phyloP scores from a whole-genome alignment of 495 filamentous ascomycete genomes.

The Astrothelium macrocarpum region DNA sequence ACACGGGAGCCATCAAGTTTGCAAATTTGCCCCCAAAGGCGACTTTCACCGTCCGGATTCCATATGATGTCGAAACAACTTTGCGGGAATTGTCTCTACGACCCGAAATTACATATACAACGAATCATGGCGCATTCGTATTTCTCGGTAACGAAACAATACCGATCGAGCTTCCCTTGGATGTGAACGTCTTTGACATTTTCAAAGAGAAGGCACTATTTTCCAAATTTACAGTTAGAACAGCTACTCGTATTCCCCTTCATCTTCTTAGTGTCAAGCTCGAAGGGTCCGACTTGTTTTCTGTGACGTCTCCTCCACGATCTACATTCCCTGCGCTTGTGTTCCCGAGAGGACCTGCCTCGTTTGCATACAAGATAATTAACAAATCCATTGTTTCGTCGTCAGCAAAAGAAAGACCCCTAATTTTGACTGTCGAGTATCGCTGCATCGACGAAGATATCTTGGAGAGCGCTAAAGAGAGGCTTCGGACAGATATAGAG shows the following conservation, averaged over 20 bases:
- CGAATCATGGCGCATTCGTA: conserved; percentile 58
- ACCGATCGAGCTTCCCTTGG: conserved; percentile 64
- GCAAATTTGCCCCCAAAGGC: conserved; percentile 41
- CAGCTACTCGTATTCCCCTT: conserved; percentile 63
- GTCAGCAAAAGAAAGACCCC: conserved; percentile 28
- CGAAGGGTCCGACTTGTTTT: conserved; percentile 56
- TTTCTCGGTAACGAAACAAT: conserved; percentile 57
- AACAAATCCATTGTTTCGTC: conserved; percentile 16
- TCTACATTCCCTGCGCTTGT: conserved; percentile 47
- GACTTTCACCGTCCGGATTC: conserved; percentile 53
- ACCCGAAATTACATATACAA: conserved; percentile 69
- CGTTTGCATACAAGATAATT: conserved; percentile 69
- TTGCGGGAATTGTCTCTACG: conserved; percentile 61
- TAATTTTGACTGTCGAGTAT: conserved; percentile 68
- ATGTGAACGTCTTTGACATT: conserved; percentile 92
- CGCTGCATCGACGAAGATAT: conserved; percentile 62
- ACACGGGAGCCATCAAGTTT: conserved; percentile 61
- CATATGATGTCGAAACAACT: conserved; percentile 78
- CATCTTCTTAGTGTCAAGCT: conserved; percentile 63
- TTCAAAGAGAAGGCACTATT: conserved; percentile 79
- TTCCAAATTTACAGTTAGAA: conserved; percentile 80
- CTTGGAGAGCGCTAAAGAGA: conserved; percentile 34
- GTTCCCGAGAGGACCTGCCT: conserved; percentile 72
- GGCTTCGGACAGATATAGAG: conserved; percentile 36
- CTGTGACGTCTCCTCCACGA: conserved; percentile 50